Evolutionary conservation across 192 early-diverging fungal genomes (phyloP).

Genomic region (Radiomyces spectabilis): DNA sequence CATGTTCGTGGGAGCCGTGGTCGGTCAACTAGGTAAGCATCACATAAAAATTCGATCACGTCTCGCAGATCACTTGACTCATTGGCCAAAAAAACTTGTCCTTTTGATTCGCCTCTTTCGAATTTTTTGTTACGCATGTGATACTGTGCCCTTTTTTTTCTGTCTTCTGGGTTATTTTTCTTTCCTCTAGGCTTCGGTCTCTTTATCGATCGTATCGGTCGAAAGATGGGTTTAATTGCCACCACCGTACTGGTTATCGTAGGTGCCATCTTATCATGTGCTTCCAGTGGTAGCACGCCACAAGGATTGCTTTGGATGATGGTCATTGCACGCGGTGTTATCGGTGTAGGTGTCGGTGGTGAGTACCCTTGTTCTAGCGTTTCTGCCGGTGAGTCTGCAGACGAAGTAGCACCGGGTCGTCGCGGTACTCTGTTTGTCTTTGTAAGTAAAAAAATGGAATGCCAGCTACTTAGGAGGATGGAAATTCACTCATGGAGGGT

Average conservation of each 20-base stretch:
- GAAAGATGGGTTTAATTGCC: conserved; percentile 41
- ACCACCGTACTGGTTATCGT: conserved; percentile 41
- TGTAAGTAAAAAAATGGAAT: neutral
- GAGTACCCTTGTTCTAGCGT: conserved; percentile 49
- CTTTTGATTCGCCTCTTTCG: no score
- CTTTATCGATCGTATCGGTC: conserved; percentile 42
- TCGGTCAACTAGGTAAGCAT: conserved; percentile 37
- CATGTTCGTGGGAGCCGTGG: conserved; percentile 42
- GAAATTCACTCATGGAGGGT: conserved; percentile 27
- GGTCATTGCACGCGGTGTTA: conserved; percentile 30
- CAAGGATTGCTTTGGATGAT: conserved; percentile 40
- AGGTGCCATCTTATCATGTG: conserved; percentile 33
- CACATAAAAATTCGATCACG: no score
- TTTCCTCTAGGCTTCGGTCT: conserved; percentile 36
- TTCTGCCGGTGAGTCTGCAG: conserved; percentile 43
- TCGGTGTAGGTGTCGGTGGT: conserved; percentile 42
- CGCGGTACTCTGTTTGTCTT: conserved; percentile 27
- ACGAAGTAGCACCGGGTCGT: conserved; percentile 32
- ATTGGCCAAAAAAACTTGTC: no score
- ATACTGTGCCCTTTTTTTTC: neutral
- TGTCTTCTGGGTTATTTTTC: neutral
- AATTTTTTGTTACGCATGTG: no score
- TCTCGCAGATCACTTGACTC: no score
- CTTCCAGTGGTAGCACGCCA: conserved; percentile 28
- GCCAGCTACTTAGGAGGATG: neutral